Conservation (phyloP, 73 alveolate genomes). For the Paramecium octaurelia region DNA sequence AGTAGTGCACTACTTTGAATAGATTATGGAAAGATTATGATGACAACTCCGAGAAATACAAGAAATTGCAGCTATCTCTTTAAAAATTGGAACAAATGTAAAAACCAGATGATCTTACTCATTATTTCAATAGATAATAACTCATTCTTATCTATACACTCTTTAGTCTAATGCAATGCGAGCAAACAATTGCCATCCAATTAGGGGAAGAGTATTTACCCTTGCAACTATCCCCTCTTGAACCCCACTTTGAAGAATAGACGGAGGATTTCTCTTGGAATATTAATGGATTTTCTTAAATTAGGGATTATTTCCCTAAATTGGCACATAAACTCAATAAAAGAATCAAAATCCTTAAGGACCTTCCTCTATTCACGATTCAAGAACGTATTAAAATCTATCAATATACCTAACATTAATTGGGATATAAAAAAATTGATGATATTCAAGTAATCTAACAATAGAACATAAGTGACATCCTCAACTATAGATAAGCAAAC, state of each 20-base stretch:
- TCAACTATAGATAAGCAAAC: neutral
- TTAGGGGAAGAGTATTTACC: neutral
- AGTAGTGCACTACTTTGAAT: neutral
- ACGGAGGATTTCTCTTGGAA: slow-evolving; percentile 19
- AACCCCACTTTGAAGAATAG: neutral
- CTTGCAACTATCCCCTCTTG: neutral
- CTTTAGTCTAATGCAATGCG: neutral
- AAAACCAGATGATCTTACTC: slow-evolving; percentile 20
- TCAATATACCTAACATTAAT: neutral
- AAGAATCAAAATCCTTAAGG: neutral
- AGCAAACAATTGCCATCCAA: neutral
- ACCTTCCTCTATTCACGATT: neutral
- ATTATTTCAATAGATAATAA: neutral
- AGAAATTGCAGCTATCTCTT: neutral
- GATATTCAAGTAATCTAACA: neutral
- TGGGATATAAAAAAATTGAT: neutral
- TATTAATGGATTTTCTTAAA: neutral
- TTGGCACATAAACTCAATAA: slow-evolving; percentile 20
- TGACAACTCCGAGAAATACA: neutral
- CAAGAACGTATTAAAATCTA: neutral
- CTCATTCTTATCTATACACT: neutral
- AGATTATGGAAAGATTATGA: neutral
- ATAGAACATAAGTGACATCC: neutral
- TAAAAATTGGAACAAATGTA: neutral
- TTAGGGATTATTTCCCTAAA: slow-evolving; percentile 16